phyloP scores from a whole-genome alignment of 2,329 filamentous ascomycete species.

The Botrytis squamosa region DNA sequence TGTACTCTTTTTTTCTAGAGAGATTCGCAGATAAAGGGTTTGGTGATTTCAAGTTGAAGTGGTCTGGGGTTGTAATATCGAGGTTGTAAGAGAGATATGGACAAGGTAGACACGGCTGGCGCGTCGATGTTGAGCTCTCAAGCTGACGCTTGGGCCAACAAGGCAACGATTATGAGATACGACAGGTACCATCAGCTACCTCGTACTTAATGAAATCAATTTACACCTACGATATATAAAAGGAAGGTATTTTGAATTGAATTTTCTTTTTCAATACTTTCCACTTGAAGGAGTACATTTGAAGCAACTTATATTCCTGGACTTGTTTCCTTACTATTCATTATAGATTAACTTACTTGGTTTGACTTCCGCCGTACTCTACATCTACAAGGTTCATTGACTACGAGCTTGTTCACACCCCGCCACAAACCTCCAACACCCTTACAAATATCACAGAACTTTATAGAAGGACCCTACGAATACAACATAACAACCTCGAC shows the following conservation, averaged over 20 bases:
- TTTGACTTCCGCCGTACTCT: background rate
- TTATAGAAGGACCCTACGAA: conserved; percentile 26
- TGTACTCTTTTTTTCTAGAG: background rate
- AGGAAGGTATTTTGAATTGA: background rate
- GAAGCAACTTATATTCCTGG: background rate
- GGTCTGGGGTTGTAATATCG: conserved; percentile 20
- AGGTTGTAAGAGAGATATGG: conserved; percentile 24
- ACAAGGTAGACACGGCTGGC: conserved; percentile 39
- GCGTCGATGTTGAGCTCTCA: conserved; percentile 31
- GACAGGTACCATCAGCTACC: background rate
- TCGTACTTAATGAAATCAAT: background rate
- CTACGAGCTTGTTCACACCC: conserved; percentile 26
- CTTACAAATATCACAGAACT: conserved; percentile 35
- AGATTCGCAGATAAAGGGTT: conserved; percentile 1
- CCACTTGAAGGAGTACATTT: no score
- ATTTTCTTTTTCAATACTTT: background rate
- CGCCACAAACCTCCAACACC: conserved; percentile 29
- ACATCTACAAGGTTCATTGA: background rate
- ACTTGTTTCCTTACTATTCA: background rate
- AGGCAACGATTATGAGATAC: conserved; percentile 32
- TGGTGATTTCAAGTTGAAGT: conserved; percentile 23
- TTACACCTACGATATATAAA: background rate
- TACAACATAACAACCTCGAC: background rate
- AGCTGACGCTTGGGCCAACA: conserved; percentile 36
- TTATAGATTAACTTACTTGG: background rate